Conservation (phyloP, 208 protist genomes). For the Naegleria gruberi region DNA sequence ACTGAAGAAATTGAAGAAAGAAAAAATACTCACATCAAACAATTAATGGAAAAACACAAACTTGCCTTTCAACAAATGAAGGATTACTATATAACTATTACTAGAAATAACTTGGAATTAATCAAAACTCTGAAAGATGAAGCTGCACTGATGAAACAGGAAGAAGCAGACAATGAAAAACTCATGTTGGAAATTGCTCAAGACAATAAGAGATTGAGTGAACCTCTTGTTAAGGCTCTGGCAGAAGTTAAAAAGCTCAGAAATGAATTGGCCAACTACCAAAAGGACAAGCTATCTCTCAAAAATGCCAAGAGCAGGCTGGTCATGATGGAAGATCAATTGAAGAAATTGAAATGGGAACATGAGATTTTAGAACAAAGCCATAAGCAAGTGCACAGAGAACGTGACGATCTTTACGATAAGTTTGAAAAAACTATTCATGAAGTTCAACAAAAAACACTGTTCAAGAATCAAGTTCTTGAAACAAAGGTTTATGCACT, state of each 20-base stretch:
- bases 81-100: slow-evolving; percentile 95
- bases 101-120: slow-evolving; percentile 92
- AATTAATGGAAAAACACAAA: slow-evolving; percentile 88
- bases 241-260: slow-evolving; percentile 74
- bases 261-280: slow-evolving; percentile 76
- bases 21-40: slow-evolving; percentile 89
- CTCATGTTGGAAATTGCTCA: slow-evolving; percentile 92
- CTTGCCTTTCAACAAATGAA: slow-evolving; percentile 91
- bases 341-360: slow-evolving; percentile 68
- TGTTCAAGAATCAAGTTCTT: slow-evolving; percentile 84
- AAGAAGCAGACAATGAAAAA: slow-evolving; percentile 85
- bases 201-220: slow-evolving; percentile 84
- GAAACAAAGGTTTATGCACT: slow-evolving; percentile 87
- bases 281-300: slow-evolving; percentile 86
- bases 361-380: slow-evolving; percentile 73
- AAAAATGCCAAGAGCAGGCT: slow-evolving; percentile 62
- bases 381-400: slow-evolving; percentile 69
- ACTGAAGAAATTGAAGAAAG: slow-evolving; percentile 86
- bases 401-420: slow-evolving; percentile 82
- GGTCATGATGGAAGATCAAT: slow-evolving; percentile 62
- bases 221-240: slow-evolving; percentile 79
- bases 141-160: slow-evolving; percentile 85
- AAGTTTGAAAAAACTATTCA: slow-evolving; percentile 83
- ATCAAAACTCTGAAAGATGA: slow-evolving; percentile 92
- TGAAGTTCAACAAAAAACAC: slow-evolving; percentile 84